Evolutionary conservation across 257 asterid species (phyloP).

Genomic region (Asclepias syriaca): DNA sequence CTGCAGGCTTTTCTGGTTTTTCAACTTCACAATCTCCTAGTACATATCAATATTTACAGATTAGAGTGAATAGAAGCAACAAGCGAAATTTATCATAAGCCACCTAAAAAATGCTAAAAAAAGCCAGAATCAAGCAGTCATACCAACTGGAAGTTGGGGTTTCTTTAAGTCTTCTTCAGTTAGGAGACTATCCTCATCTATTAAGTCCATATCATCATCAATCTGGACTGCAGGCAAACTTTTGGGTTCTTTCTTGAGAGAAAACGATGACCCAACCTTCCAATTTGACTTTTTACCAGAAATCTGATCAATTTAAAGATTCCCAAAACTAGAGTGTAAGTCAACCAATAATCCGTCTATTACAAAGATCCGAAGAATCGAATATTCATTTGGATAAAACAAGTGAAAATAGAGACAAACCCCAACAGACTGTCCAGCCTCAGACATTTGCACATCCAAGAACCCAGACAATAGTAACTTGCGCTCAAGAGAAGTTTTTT

Average conservation of each 20-base stretch:
- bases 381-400: neutral
- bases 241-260: conserved; percentile 48
- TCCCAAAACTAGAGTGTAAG: neutral
- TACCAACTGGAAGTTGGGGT: conserved; percentile 74
- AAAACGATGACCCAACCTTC: conserved; percentile 87
- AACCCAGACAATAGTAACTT: conserved; percentile 75
- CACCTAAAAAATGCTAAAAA: conserved; percentile 6
- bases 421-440: conserved; percentile 44
- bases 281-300: conserved; percentile 81
- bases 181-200: conserved; percentile 94
- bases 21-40: conserved; percentile 83
- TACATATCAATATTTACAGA: conserved; percentile 10
- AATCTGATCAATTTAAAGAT: conserved; percentile 33
- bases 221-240: conserved; percentile 64
- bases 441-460: conserved; percentile 53
- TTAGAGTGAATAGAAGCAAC: neutral
- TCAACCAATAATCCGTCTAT: neutral
- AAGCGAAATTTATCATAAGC: conserved; percentile 6
- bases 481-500: conserved; percentile 56
- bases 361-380: neutral
- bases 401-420: conserved; percentile 26
- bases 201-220: conserved; percentile 77
- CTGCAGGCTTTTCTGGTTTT: conserved; percentile 87
- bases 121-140: conserved; percentile 16
- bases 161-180: conserved; percentile 88